Evolutionary conservation across 805 yeast species (phyloP).

Genomic region (Nakazawaea molendinolei): DNA sequence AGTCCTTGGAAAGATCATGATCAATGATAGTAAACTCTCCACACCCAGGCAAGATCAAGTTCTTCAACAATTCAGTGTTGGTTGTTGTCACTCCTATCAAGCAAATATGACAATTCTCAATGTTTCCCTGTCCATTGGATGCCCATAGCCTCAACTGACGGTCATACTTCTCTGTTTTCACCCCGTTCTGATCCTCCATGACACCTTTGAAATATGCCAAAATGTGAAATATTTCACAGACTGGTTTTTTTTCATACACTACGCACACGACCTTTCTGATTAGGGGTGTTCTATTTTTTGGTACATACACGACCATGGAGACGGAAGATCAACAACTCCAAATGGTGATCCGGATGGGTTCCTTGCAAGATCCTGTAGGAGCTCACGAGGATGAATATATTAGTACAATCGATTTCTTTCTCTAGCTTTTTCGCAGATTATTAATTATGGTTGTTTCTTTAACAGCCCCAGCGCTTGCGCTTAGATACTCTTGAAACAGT

Average conservation of each 20-base stretch:
- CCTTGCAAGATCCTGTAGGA: no score
- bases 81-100: conserved; percentile 51
- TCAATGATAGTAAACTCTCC: conserved; percentile 62
- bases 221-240: background rate
- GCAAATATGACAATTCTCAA: conserved; percentile 54
- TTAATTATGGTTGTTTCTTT: no score
- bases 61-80: conserved; percentile 68
- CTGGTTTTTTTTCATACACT: background rate
- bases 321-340: no score
- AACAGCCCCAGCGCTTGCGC: no score
- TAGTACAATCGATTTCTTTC: no score
- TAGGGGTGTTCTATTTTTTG: background rate
- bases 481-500: no score
- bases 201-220: no score
- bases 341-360: no score
- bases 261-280: background rate
- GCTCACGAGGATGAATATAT: no score
- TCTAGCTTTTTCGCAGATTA: no score
- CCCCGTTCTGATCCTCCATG: conserved; percentile 24
- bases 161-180: conserved; percentile 57
- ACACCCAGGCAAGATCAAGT: conserved; percentile 60
- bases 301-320: no score
- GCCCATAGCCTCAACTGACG: conserved; percentile 91
- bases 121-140: conserved; percentile 56
- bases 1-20: conserved; percentile 25